Base-by-base conservation (phyloP, 441 rosid species). In the Gossypium schwendimanii region DNA sequence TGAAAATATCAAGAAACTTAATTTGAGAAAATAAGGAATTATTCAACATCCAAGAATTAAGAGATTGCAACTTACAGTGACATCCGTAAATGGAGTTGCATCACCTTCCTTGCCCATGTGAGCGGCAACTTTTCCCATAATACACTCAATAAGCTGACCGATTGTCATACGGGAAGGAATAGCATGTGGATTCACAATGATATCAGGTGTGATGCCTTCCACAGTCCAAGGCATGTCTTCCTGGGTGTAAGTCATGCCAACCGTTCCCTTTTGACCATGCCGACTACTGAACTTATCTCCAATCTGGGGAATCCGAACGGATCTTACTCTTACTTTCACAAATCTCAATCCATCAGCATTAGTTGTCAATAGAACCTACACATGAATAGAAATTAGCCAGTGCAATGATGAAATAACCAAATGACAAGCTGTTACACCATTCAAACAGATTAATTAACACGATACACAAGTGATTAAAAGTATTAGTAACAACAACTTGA, bases 91-190 rank as follows among this genome's bases (percentile, higher is more conserved):
- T 44, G 99, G 99, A 73, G 98, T 92, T 0, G 97, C 99, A 70
- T 95, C 99, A 60, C 97, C 99, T 83, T 95, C 99, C 85, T 93
- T 93, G 64, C 99, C 99, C 99, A 95, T 92, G 81, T 93, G 98
- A 68, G 97, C 97, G 12, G 98, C 98, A 80, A 95, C 99, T 86
- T 95, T 93, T 69, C 99, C 98, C 99, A 91, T 95, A 74, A 95
- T 93, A 81, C 99, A 93, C 84, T 95, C 98, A 71, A 95, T 92
- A 58, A 93, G 97, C 90, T 95, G 99, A 55, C 99, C 97, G 70
- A 93, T 93, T 7, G 98, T 95, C 99, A 95, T 95, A 23, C 97
- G 97, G 71, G 98, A 95, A 62, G 99, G 99, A 85, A 95, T 93
- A 73, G 99, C 99, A 83, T 95, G 98, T 8, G 98, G 99, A 73